Percentiles rank a stretch among this genome's conserved stretches.
Conservation (phyloP, 148 eudicot genomes). For the Fagopyrum tataricum region DNA sequence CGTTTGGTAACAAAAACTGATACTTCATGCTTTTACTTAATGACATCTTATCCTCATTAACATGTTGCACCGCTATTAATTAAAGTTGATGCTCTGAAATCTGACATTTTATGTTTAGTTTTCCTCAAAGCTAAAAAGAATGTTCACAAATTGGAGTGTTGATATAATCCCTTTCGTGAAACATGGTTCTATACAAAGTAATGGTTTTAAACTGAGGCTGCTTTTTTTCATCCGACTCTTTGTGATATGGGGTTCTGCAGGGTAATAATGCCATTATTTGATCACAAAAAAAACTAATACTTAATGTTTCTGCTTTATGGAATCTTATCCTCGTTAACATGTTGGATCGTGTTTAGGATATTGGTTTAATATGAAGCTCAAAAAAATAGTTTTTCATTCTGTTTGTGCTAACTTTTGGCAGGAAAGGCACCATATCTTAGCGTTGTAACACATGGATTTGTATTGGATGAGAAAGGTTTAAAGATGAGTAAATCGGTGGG, state of each 20-base stretch:
- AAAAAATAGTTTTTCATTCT: not conserved
- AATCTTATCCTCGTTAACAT: not conserved
- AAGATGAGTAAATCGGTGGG: constrained; percentile 99
- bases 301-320: not conserved
- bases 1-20: not conserved
- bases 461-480: constrained; percentile 89
- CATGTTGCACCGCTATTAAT: not conserved
- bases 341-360: not conserved
- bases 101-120: not conserved
- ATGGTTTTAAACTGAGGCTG: not conserved
- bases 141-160: not conserved
- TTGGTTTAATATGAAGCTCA: not conserved
- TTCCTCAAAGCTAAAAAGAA: not conserved
- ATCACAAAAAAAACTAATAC: not conserved
- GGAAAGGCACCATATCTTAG: constrained; percentile 87
- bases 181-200: not conserved
- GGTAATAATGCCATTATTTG: not conserved
- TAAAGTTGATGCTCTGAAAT: not conserved
- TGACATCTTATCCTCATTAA: not conserved
- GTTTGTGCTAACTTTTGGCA: constrained; percentile 17
- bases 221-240: not conserved
- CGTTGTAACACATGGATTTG: constrained; percentile 97
- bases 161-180: not conserved
- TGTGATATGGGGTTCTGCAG: not conserved
- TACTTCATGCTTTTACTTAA: not conserved